phyloP scores from a whole-genome alignment of 306 rosid genomes.

The Psophocarpus tetragonolobus region DNA sequence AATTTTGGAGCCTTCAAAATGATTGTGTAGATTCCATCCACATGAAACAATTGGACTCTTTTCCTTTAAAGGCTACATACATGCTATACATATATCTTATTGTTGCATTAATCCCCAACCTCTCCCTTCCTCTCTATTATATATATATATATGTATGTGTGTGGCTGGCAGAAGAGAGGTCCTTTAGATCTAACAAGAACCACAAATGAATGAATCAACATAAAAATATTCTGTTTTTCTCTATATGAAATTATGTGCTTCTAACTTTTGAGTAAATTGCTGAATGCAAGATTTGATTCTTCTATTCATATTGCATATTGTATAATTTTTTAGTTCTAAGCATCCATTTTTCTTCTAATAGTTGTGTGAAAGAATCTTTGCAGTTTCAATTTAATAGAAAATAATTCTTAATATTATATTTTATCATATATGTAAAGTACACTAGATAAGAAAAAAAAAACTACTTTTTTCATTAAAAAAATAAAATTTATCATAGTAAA shows the following conservation, averaged over 20 bases:
- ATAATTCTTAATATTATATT: background rate
- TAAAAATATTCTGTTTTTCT: background rate
- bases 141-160: background rate
- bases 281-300: background rate
- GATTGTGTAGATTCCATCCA: slow-evolving; percentile 33
- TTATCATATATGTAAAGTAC: background rate
- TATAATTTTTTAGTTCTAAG: background rate
- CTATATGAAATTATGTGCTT: background rate
- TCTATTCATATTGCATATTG: background rate
- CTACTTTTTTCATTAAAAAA: background rate
- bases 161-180: background rate
- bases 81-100: slow-evolving; percentile 32
- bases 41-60: slow-evolving; percentile 30
- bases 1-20: slow-evolving; percentile 2
- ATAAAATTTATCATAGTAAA: background rate
- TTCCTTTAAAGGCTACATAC: slow-evolving; percentile 36
- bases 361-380: background rate
- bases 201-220: background rate
- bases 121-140: background rate
- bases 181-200: slow-evolving; percentile 35
- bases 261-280: background rate
- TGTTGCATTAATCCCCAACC: slow-evolving; percentile 8
- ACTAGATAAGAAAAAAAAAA: background rate
- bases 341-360: background rate
- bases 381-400: background rate